A percentile compares a stretch with the other conserved stretches of the same genome.
phyloP scores from a whole-genome alignment of 2,329 filamentous ascomycete species.

The Penicillium capsulatum region DNA sequence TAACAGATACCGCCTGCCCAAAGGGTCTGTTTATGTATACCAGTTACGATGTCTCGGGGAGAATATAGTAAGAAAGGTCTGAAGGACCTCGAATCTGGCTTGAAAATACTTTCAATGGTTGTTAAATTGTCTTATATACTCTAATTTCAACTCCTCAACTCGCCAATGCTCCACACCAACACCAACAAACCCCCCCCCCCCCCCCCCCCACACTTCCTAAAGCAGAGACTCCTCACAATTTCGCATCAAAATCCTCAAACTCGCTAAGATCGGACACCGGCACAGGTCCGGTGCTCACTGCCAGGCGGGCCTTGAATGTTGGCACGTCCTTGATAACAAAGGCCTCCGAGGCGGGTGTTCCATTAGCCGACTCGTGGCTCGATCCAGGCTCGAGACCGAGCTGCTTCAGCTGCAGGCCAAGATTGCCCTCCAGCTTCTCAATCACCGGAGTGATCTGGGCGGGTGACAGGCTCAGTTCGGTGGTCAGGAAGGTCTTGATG shows the following conservation, averaged over 20 bases:
- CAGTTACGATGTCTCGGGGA: neutral
- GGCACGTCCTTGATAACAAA: constrained; percentile 71
- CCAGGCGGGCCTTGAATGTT: constrained; percentile 71
- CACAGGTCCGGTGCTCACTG: constrained; percentile 66
- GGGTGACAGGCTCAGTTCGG: constrained; percentile 47
- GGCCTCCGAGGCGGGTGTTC: constrained; percentile 38
- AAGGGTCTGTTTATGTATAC: neutral
- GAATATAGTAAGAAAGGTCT: too few relatives aligned
- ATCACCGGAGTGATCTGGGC: constrained; percentile 49
- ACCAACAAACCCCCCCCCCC: too few relatives aligned
- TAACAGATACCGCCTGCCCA: constrained; percentile 8
- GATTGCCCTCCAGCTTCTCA: constrained; percentile 47
- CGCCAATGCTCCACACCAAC: constrained; percentile 10
- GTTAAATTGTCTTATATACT: neutral
- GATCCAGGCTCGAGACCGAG: constrained; percentile 35
- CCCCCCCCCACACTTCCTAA: too few relatives aligned
- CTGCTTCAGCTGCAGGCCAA: constrained; percentile 44
- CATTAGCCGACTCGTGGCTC: constrained; percentile 21
- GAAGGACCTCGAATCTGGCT: too few relatives aligned
- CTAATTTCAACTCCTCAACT: constrained; percentile 11
- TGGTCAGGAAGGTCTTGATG: constrained; percentile 50
- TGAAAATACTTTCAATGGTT: too few relatives aligned
- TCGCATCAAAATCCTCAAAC: constrained; percentile 80
- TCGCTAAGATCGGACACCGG: constrained; percentile 72
- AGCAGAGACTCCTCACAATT: constrained; percentile 55